phyloP scores from a whole-genome alignment of 2,329 filamentous ascomycete species.

The Sphaceloma murrayae region DNA sequence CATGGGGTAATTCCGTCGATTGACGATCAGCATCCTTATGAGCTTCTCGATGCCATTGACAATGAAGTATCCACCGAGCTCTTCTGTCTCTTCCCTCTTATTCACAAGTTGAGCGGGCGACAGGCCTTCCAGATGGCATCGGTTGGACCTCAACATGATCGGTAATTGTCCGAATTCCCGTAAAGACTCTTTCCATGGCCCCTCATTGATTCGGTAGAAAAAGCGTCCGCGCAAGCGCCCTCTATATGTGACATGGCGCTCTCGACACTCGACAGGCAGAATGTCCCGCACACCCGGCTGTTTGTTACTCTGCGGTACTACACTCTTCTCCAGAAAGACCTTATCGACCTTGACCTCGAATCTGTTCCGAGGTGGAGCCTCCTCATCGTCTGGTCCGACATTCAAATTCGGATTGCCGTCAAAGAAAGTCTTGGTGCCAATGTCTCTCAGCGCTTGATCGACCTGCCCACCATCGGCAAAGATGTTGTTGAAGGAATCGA shows the following conservation, averaged over 20 bases:
- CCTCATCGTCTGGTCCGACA: slow-evolving; percentile 40
- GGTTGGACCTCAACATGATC: slow-evolving; percentile 86
- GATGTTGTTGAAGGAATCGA: slow-evolving; percentile 89
- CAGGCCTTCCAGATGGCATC: slow-evolving; percentile 80
- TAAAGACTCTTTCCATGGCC: slow-evolving; percentile 70
- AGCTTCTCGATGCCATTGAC: slow-evolving; percentile 97
- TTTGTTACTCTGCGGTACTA: slow-evolving; percentile 74
- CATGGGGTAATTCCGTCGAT: slow-evolving; percentile 88
- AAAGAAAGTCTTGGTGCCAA: slow-evolving; percentile 78
- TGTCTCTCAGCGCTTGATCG: slow-evolving; percentile 70
- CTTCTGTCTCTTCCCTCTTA: slow-evolving; percentile 89
- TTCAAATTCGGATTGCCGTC: slow-evolving; percentile 55
- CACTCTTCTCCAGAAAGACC: slow-evolving; percentile 71
- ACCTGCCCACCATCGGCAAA: slow-evolving; percentile 66
- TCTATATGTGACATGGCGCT: slow-evolving; percentile 84
- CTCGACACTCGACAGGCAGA: slow-evolving; percentile 83
- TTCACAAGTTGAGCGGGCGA: slow-evolving; percentile 74
- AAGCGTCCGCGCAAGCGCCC: slow-evolving; percentile 75
- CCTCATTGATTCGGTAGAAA: slow-evolving; percentile 79
- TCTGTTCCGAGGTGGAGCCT: slow-evolving; percentile 50
- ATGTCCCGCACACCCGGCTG: slow-evolving; percentile 75
- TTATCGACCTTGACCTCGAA: slow-evolving; percentile 71
- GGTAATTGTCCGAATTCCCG: slow-evolving; percentile 83
- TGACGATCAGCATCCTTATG: slow-evolving; percentile 82
- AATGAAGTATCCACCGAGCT: slow-evolving; percentile 92